A percentile compares a stretch with the other conserved stretches of the same genome.
These are phyloP conservation scores for Apiospora aurea DNA, from an alignment of 2,329 filamentous ascomycete genomes.

Conservation along the genomic window DNA sequence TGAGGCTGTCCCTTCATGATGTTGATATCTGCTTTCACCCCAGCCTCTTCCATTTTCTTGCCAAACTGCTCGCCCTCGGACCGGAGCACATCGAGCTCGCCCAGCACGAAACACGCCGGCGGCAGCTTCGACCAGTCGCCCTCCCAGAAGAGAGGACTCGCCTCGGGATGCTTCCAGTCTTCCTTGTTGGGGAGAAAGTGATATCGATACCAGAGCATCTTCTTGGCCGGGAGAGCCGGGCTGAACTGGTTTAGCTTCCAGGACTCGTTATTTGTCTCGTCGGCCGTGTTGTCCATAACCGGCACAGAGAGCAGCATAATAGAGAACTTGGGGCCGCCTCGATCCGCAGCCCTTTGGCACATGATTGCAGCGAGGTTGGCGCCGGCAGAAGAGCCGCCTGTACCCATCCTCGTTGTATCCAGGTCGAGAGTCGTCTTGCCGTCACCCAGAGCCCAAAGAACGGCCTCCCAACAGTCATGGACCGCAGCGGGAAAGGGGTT, in stretches of 20 bases:
- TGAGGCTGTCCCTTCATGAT: constrained; percentile 63
- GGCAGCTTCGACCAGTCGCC: constrained; percentile 59
- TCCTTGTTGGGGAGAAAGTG: constrained; percentile 59
- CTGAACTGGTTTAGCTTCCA: constrained; percentile 59
- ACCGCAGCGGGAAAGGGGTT: constrained; percentile 63
- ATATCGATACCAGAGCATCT: constrained; percentile 68
- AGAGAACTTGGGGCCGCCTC: constrained; percentile 45
- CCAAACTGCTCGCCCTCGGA: constrained; percentile 61
- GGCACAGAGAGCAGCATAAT: constrained; percentile 64
- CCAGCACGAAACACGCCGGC: constrained; percentile 58
- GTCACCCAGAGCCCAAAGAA: constrained; percentile 52
- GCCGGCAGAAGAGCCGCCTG: constrained; percentile 59
- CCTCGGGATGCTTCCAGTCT: constrained; percentile 57
- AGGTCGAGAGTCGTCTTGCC: constrained; percentile 44
- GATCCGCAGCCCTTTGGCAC: constrained; percentile 55
- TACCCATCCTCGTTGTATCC: constrained; percentile 53
- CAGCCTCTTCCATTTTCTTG: constrained; percentile 52
- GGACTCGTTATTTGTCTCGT: constrained; percentile 49
- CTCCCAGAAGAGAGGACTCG: constrained; percentile 59
- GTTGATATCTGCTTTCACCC: constrained; percentile 55
- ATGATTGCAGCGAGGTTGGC: constrained; percentile 60
- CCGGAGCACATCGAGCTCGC: constrained; percentile 63
- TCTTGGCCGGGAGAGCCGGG: constrained; percentile 59
- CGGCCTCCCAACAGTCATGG: constrained; percentile 62
- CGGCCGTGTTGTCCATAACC: constrained; percentile 64